Evolutionary conservation across 2,329 filamentous ascomycete genomes (phyloP).

Genomic region (Alternaria alternata): DNA sequence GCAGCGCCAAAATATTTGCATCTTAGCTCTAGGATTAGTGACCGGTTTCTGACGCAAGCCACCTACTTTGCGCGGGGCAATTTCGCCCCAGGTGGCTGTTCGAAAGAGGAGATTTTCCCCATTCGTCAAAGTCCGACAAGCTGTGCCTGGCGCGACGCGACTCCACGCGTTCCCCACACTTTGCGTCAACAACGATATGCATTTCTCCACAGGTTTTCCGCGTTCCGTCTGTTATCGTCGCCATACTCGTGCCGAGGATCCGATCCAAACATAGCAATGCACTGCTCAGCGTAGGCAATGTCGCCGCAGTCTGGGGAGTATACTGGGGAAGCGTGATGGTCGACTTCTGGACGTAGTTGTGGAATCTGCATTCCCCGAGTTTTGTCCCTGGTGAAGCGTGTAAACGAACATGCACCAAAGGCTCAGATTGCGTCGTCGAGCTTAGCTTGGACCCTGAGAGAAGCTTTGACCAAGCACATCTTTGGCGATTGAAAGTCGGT

Average conservation of each 20-base stretch:
- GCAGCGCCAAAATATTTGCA: neutral
- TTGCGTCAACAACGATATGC: conserved; percentile 21
- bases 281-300: neutral
- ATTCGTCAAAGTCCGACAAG: conserved; percentile 6
- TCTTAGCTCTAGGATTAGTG: neutral
- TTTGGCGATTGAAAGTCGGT: conserved; percentile 5
- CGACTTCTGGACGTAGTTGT: neutral
- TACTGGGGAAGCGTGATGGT: neutral
- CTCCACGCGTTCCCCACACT: conserved; percentile 27
- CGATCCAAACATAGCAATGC: neutral
- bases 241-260: neutral
- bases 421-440: conserved; percentile 2
- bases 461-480: neutral
- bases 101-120: conserved; percentile 36
- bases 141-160: conserved; percentile 6
- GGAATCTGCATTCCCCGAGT: neutral
- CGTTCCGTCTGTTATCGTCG: neutral
- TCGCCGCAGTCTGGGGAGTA: neutral
- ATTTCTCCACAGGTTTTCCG: conserved; percentile 19
- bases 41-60: neutral
- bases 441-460: conserved; percentile 17
- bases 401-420: neutral
- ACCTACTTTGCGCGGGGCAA: conserved; percentile 5
- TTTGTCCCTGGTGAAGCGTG: neutral
- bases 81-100: neutral